These are phyloP conservation scores for Rhizopogon hawkerae DNA, from an alignment of 1,284 basidiomycete species.

Conservation along the genomic window DNA sequence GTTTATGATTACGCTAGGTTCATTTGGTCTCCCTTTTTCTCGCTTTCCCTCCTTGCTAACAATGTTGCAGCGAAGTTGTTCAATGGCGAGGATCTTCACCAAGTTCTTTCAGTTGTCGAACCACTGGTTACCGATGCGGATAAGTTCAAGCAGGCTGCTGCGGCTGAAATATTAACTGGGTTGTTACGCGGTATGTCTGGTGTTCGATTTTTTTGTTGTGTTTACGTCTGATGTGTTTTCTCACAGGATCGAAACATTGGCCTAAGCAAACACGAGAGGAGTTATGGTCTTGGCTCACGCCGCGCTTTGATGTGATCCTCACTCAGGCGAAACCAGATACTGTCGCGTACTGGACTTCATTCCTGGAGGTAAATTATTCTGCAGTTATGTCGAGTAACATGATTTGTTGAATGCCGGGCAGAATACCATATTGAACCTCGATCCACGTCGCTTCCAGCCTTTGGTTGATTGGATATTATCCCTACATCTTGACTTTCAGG, in stretches of 20 bases:
- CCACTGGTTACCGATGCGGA: slow-evolving; percentile 61
- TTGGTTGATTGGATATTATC: slow-evolving; percentile 76
- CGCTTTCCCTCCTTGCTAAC: neutral
- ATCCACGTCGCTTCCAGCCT: slow-evolving; percentile 76
- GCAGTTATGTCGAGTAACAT: neutral
- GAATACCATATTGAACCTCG: slow-evolving; percentile 50
- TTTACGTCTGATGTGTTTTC: slow-evolving; percentile 12
- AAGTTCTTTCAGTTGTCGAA: slow-evolving; percentile 49
- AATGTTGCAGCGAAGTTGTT: slow-evolving; percentile 53
- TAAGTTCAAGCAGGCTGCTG: slow-evolving; percentile 88
- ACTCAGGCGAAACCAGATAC: slow-evolving; percentile 81
- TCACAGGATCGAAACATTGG: slow-evolving; percentile 87
- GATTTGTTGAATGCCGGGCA: slow-evolving; percentile 12
- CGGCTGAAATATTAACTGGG: slow-evolving; percentile 80
- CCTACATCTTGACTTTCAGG: slow-evolving; percentile 74
- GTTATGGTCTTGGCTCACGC: slow-evolving; percentile 78
- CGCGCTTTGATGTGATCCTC: slow-evolving; percentile 66
- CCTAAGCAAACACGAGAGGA: slow-evolving; percentile 45
- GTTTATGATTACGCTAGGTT: slow-evolving; percentile 66
- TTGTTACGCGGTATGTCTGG: slow-evolving; percentile 48
- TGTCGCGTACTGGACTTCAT: slow-evolving; percentile 62
- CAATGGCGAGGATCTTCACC: slow-evolving; percentile 45
- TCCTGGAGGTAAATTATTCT: slow-evolving; percentile 41
- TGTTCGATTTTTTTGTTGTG: neutral
- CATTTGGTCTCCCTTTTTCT: slow-evolving; percentile 12